Evolutionary conservation across 2,329 filamentous ascomycete species (phyloP), one percentile per base, ranked within the genome.

Genomic region (Albophoma yamanashiensis): DNA sequence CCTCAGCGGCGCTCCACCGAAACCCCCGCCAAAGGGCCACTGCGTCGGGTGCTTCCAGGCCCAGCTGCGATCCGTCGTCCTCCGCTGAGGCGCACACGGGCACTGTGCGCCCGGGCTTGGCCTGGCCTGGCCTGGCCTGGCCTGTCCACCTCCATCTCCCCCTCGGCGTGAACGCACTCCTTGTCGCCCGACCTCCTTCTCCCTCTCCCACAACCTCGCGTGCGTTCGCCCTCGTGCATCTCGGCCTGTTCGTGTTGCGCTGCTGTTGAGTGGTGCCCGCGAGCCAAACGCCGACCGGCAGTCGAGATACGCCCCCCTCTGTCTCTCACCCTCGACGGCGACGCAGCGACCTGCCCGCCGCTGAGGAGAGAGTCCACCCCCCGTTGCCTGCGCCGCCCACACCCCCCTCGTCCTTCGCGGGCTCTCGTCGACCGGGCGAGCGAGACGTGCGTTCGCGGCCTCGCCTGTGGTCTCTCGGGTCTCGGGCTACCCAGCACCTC

Each of bases 121-220:
- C 47, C 27, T 31, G 27, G 27, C 47, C 34, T 36, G 34, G 25
- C 47, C 27, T 31, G 27, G 27, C 47, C 34, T 36, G 34, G 14
- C 47, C 47, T 50, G 47, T 50, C 47, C 47, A 50, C 47, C 47
- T 31, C 31, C 31, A 36, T 36, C 50, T 34, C 20, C 50, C 50
- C 34, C 50, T 31, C 31, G n/a, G 15, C 8, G 17, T 7, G 27
- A 31, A 36, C 20, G 58, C 53, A n/a, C 57, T 55, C 61, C 55
- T 64, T 62, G 65, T 64, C 62, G 61, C 63, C 61, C 63, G 59
- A 65, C 60, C 61, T 64, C 58, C 60, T 62, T 61, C 59, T 62
- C 61, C 58, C 60, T 61, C 59, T 62, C 61, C 58, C 60, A 58
- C 60, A 62, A 59, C 42, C 60, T 55, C 58, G 59, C 62, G 59